phyloP scores from a whole-genome alignment of 805 yeast species.

The Candida xyloterini region DNA sequence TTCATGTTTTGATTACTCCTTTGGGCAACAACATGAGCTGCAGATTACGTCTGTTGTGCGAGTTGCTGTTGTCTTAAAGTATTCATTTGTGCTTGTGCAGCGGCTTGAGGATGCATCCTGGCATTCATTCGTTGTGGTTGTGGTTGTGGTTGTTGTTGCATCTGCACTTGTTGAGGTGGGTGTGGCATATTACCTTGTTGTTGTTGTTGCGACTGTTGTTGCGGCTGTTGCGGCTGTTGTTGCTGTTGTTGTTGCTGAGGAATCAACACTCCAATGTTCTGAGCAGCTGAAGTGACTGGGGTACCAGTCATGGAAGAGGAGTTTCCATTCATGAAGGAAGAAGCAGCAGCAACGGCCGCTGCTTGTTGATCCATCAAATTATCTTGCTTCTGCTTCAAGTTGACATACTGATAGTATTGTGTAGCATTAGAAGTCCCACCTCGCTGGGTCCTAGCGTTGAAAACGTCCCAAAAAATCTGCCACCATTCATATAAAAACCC shows the following conservation, averaged over 20 bases:
- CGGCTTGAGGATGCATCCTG: constrained; percentile 25
- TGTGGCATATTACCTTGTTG: constrained; percentile 14
- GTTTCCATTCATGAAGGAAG: constrained; percentile 16
- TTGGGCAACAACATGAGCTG: constrained; percentile 22
- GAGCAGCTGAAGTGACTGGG: constrained; percentile 17
- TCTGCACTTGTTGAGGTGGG: constrained; percentile 12
- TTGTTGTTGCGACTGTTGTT: constrained; percentile 12
- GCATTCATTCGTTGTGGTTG: constrained; percentile 15
- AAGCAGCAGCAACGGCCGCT: constrained; percentile 21
- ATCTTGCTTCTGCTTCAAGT: constrained; percentile 57
- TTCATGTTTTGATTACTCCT: constrained; percentile 14
- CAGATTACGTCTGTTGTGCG: constrained; percentile 19
- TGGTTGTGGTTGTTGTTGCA: constrained; percentile 12
- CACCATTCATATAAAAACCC: constrained; percentile 94
- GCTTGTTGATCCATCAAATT: constrained; percentile 37
- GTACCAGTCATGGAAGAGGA: constrained; percentile 14
- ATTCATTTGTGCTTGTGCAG: constrained; percentile 30
- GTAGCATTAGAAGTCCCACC: constrained; percentile 63
- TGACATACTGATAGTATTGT: constrained; percentile 66
- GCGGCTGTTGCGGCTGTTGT: constrained; percentile 12
- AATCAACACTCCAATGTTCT: constrained; percentile 16
- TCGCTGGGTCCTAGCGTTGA: constrained; percentile 71
- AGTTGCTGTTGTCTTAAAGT: constrained; percentile 27
- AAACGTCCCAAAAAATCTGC: constrained; percentile 94
- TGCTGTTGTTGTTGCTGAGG: constrained; percentile 16